Conservation (phyloP, 352 stramenopile species). For the Phytophthora pisi region DNA sequence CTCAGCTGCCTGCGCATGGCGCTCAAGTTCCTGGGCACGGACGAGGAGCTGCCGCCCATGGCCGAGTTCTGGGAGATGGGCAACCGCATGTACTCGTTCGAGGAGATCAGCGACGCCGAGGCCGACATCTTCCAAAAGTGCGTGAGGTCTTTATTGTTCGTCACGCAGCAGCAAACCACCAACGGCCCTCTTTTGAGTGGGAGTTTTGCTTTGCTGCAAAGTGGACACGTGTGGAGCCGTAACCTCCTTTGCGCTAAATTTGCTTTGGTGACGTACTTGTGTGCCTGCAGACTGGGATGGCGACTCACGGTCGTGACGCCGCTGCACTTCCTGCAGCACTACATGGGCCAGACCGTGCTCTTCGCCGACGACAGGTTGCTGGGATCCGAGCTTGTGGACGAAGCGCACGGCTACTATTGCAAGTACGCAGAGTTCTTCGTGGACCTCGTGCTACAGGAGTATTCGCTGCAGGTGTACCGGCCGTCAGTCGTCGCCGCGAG, state of each 20-base stretch:
- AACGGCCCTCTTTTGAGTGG: constrained; percentile 16
- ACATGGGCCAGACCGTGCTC: constrained; percentile 76
- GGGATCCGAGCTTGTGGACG: constrained; percentile 70
- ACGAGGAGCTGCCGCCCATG: constrained; percentile 82
- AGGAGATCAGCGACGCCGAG: constrained; percentile 84
- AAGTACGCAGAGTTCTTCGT: constrained; percentile 90
- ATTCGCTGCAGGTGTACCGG: constrained; percentile 82
- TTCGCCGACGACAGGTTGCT: constrained; percentile 84
- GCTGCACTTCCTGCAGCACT: constrained; percentile 85
- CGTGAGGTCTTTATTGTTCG: constrained; percentile 22
- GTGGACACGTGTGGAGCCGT: not conserved
- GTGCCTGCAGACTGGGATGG: constrained; percentile 66
- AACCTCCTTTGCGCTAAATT: constrained; percentile 26
- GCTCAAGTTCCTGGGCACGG: constrained; percentile 79
- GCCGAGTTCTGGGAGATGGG: constrained; percentile 88
- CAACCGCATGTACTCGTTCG: constrained; percentile 84
- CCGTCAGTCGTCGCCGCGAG: constrained; percentile 79
- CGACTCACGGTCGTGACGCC: constrained; percentile 69
- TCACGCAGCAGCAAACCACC: constrained; percentile 3
- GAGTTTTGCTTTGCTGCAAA: constrained; percentile 8
- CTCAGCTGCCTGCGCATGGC: constrained; percentile 83
- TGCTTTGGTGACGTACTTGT: constrained; percentile 24
- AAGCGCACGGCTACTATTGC: constrained; percentile 79
- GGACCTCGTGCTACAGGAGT: constrained; percentile 86
- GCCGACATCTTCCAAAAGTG: constrained; percentile 53